Base-by-base conservation (phyloP, 2,329 filamentous ascomycete species). In the Metarhizium brunneum region DNA sequence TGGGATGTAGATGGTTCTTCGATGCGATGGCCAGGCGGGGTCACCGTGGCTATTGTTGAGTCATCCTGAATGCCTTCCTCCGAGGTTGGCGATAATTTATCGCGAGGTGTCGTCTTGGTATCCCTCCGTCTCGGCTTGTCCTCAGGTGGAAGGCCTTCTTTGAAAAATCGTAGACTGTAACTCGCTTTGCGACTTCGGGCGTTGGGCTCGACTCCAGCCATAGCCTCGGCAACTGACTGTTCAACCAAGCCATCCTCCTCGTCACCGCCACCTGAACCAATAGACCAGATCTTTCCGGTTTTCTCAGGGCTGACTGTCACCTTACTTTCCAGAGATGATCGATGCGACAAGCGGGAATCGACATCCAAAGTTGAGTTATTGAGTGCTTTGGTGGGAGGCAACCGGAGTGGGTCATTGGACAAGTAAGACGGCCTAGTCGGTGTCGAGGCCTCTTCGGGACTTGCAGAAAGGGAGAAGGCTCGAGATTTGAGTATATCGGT, bases 111-210 rank as follows among this genome's bases (percentile, higher is more conserved):
- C 4, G 62, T 58, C 49, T 64, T 72, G 36, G 67, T 66, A 11
- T 83, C 83, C 60, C 74, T 79, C 61, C 76, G 79, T 61, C 78
- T 80, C 47, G 69, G 65, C 63, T 79, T 80, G 48, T 85, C 81
- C 54, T 84, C 79, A 3, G 68, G 65, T n/a, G 82, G 81, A 18
- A 85, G 69, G 38, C 82, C 83, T 66, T 86, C 83, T 58, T 82
- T 84, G 73, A 87, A 87, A 63, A 86, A 84, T 2, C 84, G 76
- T 56, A 87, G 71, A 60, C 82, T 85, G 66, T 86, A 83, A 62
- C 83, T 86, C 43, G 84, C 80, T 68, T 86, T 87, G 61, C 84
- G 80, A 63, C 83, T 88, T 54, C 84, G 80, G 49, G 80, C 79
- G 64, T 81, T 84, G 62, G 76, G 81, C 62, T 85, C 83, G n/a